Conservation (phyloP, 2,329 filamentous ascomycete species). For the Colletotrichum higginsianum region DNA sequence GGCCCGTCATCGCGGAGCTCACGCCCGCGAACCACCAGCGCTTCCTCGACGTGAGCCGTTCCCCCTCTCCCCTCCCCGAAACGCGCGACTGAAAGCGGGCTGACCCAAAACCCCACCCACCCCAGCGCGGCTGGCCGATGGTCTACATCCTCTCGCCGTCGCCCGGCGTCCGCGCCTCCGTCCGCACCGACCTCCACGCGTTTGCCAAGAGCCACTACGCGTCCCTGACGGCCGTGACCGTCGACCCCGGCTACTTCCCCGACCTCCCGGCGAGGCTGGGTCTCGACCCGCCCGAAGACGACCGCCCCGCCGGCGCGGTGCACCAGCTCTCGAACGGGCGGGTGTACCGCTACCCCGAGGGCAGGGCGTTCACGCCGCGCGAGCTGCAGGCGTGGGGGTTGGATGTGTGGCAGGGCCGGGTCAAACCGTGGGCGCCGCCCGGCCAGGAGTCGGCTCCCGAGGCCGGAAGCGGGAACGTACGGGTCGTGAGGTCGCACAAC, state of each 20-base stretch:
- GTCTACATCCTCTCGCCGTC: constrained; percentile 55
- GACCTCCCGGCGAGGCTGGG: constrained; percentile 52
- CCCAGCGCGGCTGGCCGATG: constrained; percentile 53
- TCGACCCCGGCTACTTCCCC: constrained; percentile 55
- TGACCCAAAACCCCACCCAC: background rate
- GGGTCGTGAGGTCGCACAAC: constrained; percentile 45
- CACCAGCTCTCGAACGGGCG: constrained; percentile 54
- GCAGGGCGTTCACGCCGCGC: constrained; percentile 46
- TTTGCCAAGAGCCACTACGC: constrained; percentile 54
- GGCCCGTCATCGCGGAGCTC: constrained; percentile 52
- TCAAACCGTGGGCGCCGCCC: constrained; percentile 53
- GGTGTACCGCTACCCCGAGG: constrained; percentile 55
- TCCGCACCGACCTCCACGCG: constrained; percentile 48
- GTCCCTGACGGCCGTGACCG: constrained; percentile 53
- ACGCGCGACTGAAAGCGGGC: background rate
- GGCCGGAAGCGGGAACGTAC: constrained; percentile 43
- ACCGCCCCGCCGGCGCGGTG: constrained; percentile 52
- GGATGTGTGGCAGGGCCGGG: constrained; percentile 55
- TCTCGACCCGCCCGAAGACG: constrained; percentile 44
- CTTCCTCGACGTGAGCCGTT: constrained; percentile 51
- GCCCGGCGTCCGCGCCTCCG: constrained; percentile 47
- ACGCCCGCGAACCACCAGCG: constrained; percentile 51
- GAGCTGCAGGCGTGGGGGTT: constrained; percentile 54
- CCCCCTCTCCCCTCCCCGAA: background rate
- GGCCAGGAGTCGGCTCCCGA: constrained; percentile 47